A percentile compares a stretch with the other conserved stretches of the same genome.
phyloP scores from a whole-genome alignment of 2,329 filamentous ascomycete genomes.

The Diaporthe capsici region DNA sequence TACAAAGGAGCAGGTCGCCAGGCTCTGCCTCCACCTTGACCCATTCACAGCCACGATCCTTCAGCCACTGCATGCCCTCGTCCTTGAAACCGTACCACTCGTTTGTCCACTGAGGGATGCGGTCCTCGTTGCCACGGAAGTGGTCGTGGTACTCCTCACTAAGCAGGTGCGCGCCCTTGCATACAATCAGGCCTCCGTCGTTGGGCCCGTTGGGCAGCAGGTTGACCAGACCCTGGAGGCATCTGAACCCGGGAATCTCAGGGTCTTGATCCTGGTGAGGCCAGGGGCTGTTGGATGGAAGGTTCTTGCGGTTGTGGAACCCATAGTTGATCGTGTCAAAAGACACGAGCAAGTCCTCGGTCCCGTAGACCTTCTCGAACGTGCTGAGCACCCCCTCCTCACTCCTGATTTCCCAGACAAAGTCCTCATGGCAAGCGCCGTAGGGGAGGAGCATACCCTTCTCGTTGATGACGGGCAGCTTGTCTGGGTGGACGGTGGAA shows the following conservation, averaged over 20 bases:
- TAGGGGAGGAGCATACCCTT: slow-evolving; percentile 65
- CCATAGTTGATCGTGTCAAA: slow-evolving; percentile 61
- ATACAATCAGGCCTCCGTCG: slow-evolving; percentile 61
- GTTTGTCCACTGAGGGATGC: slow-evolving; percentile 49
- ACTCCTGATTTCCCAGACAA: slow-evolving; percentile 62
- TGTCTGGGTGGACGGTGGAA: slow-evolving; percentile 40
- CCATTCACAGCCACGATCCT: slow-evolving; percentile 50
- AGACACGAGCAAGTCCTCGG: slow-evolving; percentile 62
- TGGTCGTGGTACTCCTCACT: slow-evolving; percentile 54
- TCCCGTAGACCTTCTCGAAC: slow-evolving; percentile 62
- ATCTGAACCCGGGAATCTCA: slow-evolving; percentile 61
- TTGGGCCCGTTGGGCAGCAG: slow-evolving; percentile 59
- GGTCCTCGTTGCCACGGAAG: slow-evolving; percentile 50
- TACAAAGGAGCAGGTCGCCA: slow-evolving; percentile 58
- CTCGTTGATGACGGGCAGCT: slow-evolving; percentile 54
- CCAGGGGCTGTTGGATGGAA: slow-evolving; percentile 58
- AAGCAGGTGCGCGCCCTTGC: slow-evolving; percentile 43
- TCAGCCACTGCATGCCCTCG: slow-evolving; percentile 54
- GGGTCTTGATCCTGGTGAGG: slow-evolving; percentile 63
- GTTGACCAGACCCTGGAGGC: slow-evolving; percentile 62
- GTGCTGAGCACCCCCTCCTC: slow-evolving; percentile 61
- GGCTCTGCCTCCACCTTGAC: slow-evolving; percentile 58
- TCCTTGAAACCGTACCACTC: slow-evolving; percentile 55
- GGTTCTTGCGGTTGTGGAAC: slow-evolving; percentile 56
- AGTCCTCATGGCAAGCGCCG: slow-evolving; percentile 62